Percentiles rank a stretch among this genome's conserved stretches.
Evolutionary conservation across 208 protist genomes (phyloP).

Genomic region (Leishmania amazonensis): DNA sequence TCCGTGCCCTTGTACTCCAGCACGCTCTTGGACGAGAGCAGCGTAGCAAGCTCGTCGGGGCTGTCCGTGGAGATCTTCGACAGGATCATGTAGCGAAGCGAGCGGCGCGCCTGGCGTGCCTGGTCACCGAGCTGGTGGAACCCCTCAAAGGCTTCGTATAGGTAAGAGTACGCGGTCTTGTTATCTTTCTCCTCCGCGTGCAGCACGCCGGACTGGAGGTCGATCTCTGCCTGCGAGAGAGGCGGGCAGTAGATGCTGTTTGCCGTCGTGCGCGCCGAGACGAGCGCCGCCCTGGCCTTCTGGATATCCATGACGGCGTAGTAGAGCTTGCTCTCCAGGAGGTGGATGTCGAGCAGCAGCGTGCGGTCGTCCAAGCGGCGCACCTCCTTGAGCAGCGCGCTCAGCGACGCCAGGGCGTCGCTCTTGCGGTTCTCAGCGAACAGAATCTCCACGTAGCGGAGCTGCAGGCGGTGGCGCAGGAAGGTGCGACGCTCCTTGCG

Average conservation of each 20-base stretch:
- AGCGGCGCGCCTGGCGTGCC: constrained; percentile 75
- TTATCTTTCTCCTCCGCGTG: constrained; percentile 98
- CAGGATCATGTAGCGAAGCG: constrained; percentile 98
- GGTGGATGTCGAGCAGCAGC: constrained; percentile 97
- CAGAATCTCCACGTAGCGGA: constrained; percentile 92
- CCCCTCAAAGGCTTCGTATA: constrained; percentile 99
- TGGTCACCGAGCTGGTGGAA: constrained; percentile 92
- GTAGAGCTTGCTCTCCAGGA: constrained; percentile 97
- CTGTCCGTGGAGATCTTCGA: constrained; percentile 92
- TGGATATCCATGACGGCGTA: constrained; percentile 93
- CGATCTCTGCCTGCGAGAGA: constrained; percentile 97
- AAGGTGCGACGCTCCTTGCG: constrained; percentile 96
- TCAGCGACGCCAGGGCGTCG: constrained; percentile 80
- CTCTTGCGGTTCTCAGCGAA: constrained; percentile 89
- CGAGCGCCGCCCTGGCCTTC: constrained; percentile 96
- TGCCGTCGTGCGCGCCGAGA: constrained; percentile 96
- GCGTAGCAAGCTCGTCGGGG: constrained; percentile 70
- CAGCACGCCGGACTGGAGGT: constrained; percentile 97
- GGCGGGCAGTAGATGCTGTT: constrained; percentile 99
- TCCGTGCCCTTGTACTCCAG: constrained; percentile 92
- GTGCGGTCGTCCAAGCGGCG: constrained; percentile 98
- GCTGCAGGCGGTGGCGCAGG: constrained; percentile 96
- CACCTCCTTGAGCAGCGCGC: constrained; percentile 92
- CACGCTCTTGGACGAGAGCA: constrained; percentile 88
- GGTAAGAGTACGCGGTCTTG: constrained; percentile 99